phyloP scores from a whole-genome alignment of 257 asterid genomes.

The Gardenia jasminoides region DNA sequence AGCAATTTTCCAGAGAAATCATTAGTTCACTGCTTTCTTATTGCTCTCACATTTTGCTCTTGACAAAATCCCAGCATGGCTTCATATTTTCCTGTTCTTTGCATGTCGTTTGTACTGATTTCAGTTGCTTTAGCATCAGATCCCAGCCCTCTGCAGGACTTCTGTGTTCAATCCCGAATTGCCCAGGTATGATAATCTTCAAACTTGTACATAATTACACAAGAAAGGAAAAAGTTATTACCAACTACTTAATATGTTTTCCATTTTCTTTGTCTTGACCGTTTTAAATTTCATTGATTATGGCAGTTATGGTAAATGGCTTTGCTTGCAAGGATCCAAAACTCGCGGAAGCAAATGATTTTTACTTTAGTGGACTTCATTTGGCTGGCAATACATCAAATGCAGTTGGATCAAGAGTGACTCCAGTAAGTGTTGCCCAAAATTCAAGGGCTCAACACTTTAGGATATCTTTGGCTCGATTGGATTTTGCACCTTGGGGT shows the following conservation, averaged over 20 bases:
- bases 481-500: conserved; percentile 12
- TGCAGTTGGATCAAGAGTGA: background rate
- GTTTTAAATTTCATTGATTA: background rate
- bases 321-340: conserved; percentile 9
- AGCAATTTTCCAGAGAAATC: too few relatives aligned
- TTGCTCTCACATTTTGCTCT: too few relatives aligned
- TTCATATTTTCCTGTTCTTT: too few relatives aligned
- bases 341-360: background rate
- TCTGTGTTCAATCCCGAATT: conserved; percentile 3
- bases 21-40: too few relatives aligned
- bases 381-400: conserved; percentile 5
- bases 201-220: background rate
- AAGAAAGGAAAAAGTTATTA: background rate
- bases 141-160: conserved; percentile 8
- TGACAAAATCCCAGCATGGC: too few relatives aligned
- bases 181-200: conserved; percentile 4
- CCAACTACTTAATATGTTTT: background rate
- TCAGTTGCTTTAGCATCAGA: background rate
- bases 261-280: background rate
- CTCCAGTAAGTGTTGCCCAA: conserved; percentile 1
- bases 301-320: conserved; percentile 11
- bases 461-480: conserved; percentile 11
- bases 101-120: background rate
- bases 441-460: conserved; percentile 11
- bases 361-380: conserved; percentile 6